Conservation (phyloP, 2,329 filamentous ascomycete species). For the Bertia moriformis region DNA sequence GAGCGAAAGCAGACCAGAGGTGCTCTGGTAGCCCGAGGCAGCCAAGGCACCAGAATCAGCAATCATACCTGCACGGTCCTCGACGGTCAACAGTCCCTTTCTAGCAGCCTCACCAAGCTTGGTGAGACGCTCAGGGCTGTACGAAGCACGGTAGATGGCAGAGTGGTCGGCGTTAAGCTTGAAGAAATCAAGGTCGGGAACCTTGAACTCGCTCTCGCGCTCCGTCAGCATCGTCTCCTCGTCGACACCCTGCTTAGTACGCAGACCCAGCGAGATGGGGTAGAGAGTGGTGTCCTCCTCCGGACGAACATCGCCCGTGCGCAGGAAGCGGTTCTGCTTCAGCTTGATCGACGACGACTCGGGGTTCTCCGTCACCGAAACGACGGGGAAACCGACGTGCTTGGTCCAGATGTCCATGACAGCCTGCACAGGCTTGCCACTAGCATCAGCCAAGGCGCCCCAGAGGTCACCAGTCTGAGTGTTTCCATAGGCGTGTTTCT, state of each 20-base stretch:
- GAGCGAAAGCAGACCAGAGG: slow-evolving; percentile 72
- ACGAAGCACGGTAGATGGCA: slow-evolving; percentile 80
- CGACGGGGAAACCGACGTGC: slow-evolving; percentile 82
- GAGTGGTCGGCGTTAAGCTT: slow-evolving; percentile 94
- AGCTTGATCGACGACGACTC: slow-evolving; percentile 61
- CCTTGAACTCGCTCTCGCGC: slow-evolving; percentile 64
- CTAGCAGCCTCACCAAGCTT: slow-evolving; percentile 83
- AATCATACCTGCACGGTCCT: slow-evolving; percentile 90
- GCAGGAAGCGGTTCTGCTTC: slow-evolving; percentile 88
- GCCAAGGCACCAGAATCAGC: slow-evolving; percentile 82
- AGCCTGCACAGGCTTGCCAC: slow-evolving; percentile 76
- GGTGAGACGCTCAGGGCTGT: slow-evolving; percentile 65
- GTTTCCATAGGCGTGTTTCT: slow-evolving; percentile 94
- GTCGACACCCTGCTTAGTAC: slow-evolving; percentile 70
- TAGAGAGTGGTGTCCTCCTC: slow-evolving; percentile 82
- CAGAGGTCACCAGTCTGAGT: slow-evolving; percentile 83
- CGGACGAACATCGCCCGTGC: slow-evolving; percentile 82
- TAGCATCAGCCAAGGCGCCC: slow-evolving; percentile 74
- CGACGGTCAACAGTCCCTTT: slow-evolving; percentile 64
- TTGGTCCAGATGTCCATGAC: slow-evolving; percentile 97
- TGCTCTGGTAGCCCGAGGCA: slow-evolving; percentile 83
- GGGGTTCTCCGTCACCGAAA: slow-evolving; percentile 68
- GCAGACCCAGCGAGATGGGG: slow-evolving; percentile 76
- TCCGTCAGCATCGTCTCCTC: slow-evolving; percentile 58
- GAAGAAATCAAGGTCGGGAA: slow-evolving; percentile 75